Evolutionary conservation across 805 yeast genomes (phyloP), one percentile per base, ranked within the genome.

Genomic region (Barnettozyma pratensis): DNA sequence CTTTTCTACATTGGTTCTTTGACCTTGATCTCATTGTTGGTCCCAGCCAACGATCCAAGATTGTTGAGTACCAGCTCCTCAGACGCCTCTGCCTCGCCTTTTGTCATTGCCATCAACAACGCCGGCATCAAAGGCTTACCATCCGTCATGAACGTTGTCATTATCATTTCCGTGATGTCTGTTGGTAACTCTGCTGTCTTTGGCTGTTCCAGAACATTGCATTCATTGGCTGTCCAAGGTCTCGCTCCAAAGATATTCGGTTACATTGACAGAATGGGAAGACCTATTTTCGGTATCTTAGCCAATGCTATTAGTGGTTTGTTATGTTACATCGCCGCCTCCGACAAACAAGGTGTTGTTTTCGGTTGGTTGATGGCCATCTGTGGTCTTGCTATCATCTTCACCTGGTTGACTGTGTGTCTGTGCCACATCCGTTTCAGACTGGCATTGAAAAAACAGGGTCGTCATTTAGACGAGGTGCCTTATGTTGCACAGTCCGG

Each of bases 131-230:
- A 60, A 31, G 65, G 63, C 37, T 58, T 71, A 27, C 74, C 75
- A 19, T 63, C 70, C 1, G 62, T 70, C 7, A 70, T 71, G 73
- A 71, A 71, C 46, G 64, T 61, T 32, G 73, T 71, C 7, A 71
- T 72, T 41, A 54, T 72, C 42, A 54, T 70, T 38, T 67, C 76
- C 5, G 70, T 72, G 30, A 56, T 71, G 47, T 69, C 73, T 25
- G 73, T 71, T 37, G 83, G 81, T 26, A 77, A 78, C 44, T 73
- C 81, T 5, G 76, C 81, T 0, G 79, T 77, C n/a, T 79, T 73
- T 59, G 83, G 80, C 8, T 71, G 79, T 30, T 76, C 82, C 6
- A 70, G 83, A 66, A 75, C 79, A 29, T 60, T 76, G 45, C 73
- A 74, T 32, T 70, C 79, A 1, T 65, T 76, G 42, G 70, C 79